Evolutionary conservation across 1,139 yeast genomes (phyloP), one percentile per base, ranked within the genome.

Genomic region (Zygotorulaspora mrakii): DNA sequence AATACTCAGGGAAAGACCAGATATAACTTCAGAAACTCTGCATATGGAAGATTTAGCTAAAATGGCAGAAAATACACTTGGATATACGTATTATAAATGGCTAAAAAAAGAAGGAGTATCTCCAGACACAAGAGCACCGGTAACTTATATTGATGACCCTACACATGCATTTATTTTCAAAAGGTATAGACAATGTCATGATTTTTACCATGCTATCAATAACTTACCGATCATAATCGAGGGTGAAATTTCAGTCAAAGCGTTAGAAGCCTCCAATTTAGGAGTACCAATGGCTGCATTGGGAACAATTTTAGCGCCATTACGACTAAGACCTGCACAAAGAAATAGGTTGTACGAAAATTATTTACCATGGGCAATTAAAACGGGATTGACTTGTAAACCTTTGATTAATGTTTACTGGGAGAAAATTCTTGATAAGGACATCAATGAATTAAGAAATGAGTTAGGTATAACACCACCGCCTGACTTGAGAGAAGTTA

Each of bases 271-370:
- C 58, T 83, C 91, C 62, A 91, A 91, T 61, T 76, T 91, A 45
- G 95, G 96, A 2, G 77, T 94, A 34, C 97, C 97, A 13, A 89
- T 94, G 94, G 89, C 96, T 7, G 95, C 95, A 0, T 65, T 94
- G 39, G 96, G 96, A 0, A 94, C 96, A 0, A 53, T 86, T 17
- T 76, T 87, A 52, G 96, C 96, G 2, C 96, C 96, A 1, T 72
- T 85, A 56, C 70, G 87, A 45, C 70, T 91, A 41, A 76, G 74
- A 42, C 65, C 73, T 10, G 49, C 71, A 70, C 52, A 73, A 73
- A 52, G 59, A 67, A 14, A 64, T 61, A 47, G 65, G 58, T 17
- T 79, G 46, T 68, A 75, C 49, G 72, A 73, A 31, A 74, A 82
- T 4, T 89, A 87, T 60, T 74, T 89, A 50, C 96, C 96, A 1